Conservation (phyloP, 495 filamentous ascomycete species). For the Amniculicola lignicola region DNA sequence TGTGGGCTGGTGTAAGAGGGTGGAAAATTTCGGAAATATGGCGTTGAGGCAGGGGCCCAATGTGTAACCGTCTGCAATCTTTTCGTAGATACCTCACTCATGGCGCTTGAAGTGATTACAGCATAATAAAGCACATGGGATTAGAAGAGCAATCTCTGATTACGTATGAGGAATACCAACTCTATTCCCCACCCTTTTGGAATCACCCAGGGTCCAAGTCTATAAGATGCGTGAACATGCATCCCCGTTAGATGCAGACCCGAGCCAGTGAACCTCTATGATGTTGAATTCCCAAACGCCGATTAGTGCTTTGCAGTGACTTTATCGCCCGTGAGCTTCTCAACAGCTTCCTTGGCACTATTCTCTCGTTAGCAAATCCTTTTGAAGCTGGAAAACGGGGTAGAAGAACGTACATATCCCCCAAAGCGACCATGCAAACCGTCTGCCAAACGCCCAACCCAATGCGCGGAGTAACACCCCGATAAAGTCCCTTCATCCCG, state of each 20-base stretch:
- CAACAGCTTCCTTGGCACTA: slow-evolving; percentile 95
- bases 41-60: neutral
- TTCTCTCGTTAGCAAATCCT: slow-evolving; percentile 45
- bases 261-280: neutral
- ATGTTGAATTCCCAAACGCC: slow-evolving; percentile 1
- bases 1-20: no score
- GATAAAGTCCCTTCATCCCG: slow-evolving; percentile 89
- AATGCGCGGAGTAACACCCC: slow-evolving; percentile 89
- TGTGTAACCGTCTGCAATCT: no score
- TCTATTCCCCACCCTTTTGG: no score
- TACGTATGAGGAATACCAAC: no score
- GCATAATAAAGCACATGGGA: no score
- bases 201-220: no score
- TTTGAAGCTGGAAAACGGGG: slow-evolving; percentile 19
- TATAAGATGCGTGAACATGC: no score
- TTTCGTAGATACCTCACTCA: no score
- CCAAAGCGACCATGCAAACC: slow-evolving; percentile 98
- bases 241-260: no score
- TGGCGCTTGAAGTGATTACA: no score
- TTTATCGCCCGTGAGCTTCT: slow-evolving; percentile 89
- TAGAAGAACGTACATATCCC: slow-evolving; percentile 79
- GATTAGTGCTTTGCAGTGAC: slow-evolving; percentile 96
- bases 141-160: no score
- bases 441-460: slow-evolving; percentile 98
- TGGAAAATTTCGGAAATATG: no score